Conservation (phyloP, 306 rosid genomes). For the Clitoria ternatea region DNA sequence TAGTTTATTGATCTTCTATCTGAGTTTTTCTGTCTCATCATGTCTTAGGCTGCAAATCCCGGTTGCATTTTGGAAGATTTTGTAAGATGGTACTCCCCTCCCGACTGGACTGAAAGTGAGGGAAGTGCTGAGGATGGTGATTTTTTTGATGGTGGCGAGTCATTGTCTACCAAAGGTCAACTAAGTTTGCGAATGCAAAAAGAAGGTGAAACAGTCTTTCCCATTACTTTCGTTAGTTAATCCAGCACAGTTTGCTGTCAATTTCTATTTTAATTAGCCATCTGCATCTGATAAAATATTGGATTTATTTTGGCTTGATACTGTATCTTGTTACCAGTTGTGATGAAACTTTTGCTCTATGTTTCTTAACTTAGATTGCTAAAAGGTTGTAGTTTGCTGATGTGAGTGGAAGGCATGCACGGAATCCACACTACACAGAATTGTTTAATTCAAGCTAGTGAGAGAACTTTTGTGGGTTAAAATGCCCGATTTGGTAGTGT, state of each 20-base stretch:
- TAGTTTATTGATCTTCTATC: neutral
- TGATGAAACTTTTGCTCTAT: neutral
- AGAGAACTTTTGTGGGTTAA: neutral
- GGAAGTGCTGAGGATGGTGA: conserved; percentile 36
- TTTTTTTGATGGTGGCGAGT: conserved; percentile 38
- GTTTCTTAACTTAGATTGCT: neutral
- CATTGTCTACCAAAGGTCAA: conserved; percentile 57
- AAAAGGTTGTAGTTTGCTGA: neutral
- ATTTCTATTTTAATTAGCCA: neutral
- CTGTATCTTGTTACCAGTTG: neutral
- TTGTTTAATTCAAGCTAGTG: neutral
- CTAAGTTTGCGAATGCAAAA: conserved; percentile 90
- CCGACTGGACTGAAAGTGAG: conserved; percentile 87
- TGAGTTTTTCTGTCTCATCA: conserved; percentile 24
- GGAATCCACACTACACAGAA: neutral
- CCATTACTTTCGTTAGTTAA: neutral
- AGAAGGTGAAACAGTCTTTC: conserved; percentile 54
- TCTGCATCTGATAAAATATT: neutral
- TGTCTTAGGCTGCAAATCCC: conserved; percentile 92
- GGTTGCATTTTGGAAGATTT: conserved; percentile 98
- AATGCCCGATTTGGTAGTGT: neutral
- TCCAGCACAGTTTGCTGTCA: neutral
- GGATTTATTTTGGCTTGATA: conserved; percentile 3
- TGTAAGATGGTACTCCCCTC: conserved; percentile 99
- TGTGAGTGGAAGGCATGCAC: neutral